Conservation (phyloP, 768 basidiomycete genomes). For the Lactarius pseudohatsudake region DNA sequence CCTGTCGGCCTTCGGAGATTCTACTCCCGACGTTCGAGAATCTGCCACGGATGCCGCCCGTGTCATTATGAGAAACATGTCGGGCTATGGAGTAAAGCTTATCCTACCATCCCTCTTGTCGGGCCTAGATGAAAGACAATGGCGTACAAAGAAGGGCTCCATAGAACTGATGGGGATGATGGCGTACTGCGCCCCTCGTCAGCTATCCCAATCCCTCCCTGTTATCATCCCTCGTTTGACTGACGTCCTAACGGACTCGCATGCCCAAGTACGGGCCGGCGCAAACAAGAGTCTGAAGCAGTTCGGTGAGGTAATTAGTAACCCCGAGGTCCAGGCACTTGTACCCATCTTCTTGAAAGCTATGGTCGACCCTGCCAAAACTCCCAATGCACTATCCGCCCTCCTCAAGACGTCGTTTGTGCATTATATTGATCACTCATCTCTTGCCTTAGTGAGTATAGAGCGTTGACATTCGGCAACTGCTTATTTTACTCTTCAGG, state of each 20-base stretch:
- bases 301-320: constrained; percentile 97
- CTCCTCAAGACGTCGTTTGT: constrained; percentile 94
- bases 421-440: constrained; percentile 97
- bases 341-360: constrained; percentile 91
- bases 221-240: constrained; percentile 97
- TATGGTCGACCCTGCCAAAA: constrained; percentile 92
- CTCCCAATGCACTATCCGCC: constrained; percentile 76
- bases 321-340: constrained; percentile 92
- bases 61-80: constrained; percentile 93
- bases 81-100: constrained; percentile 93
- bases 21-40: constrained; percentile 84
- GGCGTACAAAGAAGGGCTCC: constrained; percentile 96
- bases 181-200: constrained; percentile 96
- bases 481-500: constrained; percentile 43
- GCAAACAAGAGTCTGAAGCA: constrained; percentile 96
- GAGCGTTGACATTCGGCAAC: constrained; percentile 5
- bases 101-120: constrained; percentile 87
- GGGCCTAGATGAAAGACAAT: constrained; percentile 96
- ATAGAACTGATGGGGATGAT: constrained; percentile 97
- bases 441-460: constrained; percentile 76
- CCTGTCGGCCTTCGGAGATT: constrained; percentile 83
- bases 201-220: constrained; percentile 91
- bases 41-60: constrained; percentile 89
- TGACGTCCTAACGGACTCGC: constrained; percentile 93
- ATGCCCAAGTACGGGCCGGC: constrained; percentile 89